Base-by-base conservation (phyloP, 805 yeast genomes). In the Metschnikowia vanudenii region DNA sequence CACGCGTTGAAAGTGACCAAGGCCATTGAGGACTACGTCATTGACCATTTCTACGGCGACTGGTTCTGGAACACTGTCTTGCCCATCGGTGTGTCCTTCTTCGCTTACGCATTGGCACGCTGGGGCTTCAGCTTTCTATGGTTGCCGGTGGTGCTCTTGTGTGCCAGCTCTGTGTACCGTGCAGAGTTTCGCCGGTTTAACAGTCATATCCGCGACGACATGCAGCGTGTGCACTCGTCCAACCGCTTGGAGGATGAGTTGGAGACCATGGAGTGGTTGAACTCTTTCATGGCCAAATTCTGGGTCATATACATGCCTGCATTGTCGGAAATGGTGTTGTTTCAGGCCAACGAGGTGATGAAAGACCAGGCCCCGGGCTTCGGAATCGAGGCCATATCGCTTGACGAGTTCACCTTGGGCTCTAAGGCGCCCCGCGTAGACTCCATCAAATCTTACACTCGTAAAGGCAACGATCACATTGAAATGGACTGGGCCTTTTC, bases 271-370 rank as follows among this genome's bases (percentile, higher is more conserved):
- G 80, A 83, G 49, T 87, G 96, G 96, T 63, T 87, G 57, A 87
- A 87, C 58, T 78, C 83, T 19, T 86, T 87, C 58, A 65, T 87
- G 61, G 82, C 82, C 37, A 87, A 87, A 65, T 85, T 87, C 60
- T 87, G 96, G 96, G 87, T 85, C 47, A 85, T 87, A 50, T 87
- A 87, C 59, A 87, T 87, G 96, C 92, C 94, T 28, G 89, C 87
- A 0, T 70, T 87, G 41, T 82, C 90, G 6, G 88, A 85, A 54
- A 82, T 80, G 66, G 95, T 87, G 19, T 74, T 81, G 63, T 78
- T 76, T 40, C 79, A 77, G 57, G 85, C 88, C n/a, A 85, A 85
- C 57, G 82, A 80, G 19, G 72, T 77, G 14, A 67, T 87, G 60
- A 79, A 81, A 39, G 90, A 80, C 58, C 80, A 81, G 51, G 88